phyloP scores from a whole-genome alignment of 225 moss, liverwort and hornwort genomes.

The Marchantia paleacea region DNA sequence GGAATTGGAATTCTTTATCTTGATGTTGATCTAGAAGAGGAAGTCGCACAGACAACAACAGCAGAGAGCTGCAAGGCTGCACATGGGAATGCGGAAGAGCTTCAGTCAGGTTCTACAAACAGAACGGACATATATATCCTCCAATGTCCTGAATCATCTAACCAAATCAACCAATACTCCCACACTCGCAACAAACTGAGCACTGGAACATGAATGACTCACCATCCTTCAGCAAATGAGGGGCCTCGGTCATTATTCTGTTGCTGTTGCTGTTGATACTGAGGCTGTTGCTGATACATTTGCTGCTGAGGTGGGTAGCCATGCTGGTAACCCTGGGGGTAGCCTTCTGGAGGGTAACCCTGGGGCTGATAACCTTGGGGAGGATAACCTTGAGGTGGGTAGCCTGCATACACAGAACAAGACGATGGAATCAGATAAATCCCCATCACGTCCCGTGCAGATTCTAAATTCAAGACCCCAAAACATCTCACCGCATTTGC shows the following conservation, averaged over 20 bases:
- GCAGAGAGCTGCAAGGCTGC: slow-evolving; percentile 44
- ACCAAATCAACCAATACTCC: neutral
- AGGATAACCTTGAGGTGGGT: slow-evolving; percentile 24
- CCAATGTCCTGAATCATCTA: neutral
- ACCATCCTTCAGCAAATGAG: slow-evolving; percentile 37
- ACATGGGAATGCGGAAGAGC: neutral
- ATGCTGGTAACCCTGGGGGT: slow-evolving; percentile 31
- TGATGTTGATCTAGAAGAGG: slow-evolving; percentile 18
- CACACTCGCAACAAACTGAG: neutral
- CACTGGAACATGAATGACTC: slow-evolving; percentile 7
- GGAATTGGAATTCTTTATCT: neutral
- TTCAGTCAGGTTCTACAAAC: neutral
- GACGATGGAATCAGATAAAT: neutral
- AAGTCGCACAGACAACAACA: slow-evolving; percentile 43
- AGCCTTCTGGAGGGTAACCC: slow-evolving; percentile 29
- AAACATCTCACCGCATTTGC: neutral
- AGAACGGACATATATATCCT: neutral
- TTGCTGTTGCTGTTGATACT: slow-evolving; percentile 20
- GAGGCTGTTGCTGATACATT: slow-evolving; percentile 24
- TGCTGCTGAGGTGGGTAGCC: slow-evolving; percentile 34
- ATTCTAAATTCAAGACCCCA: neutral
- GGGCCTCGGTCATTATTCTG: slow-evolving; percentile 20
- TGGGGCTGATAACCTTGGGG: slow-evolving; percentile 38
- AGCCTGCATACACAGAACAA: slow-evolving; percentile 4
- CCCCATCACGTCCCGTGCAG: neutral